A percentile compares a stretch with the other conserved stretches of the same genome.
These are phyloP conservation scores for Neurospora cerealis DNA, from an alignment of 495 filamentous ascomycete genomes.

Conservation along the genomic window DNA sequence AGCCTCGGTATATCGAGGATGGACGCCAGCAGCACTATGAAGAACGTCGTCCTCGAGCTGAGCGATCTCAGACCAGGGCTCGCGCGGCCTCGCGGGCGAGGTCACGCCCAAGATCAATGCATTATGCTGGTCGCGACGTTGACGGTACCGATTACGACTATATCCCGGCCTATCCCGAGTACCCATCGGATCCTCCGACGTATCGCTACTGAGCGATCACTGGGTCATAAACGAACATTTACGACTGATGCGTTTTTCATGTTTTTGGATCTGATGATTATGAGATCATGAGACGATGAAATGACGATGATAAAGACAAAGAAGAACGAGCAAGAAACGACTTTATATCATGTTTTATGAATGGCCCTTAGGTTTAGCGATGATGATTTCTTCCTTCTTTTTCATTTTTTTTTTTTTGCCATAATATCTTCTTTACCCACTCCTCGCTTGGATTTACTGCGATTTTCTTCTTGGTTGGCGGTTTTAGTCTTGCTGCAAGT, in stretches of 20 bases:
- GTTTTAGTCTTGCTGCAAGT: background rate
- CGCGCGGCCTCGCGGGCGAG: slow-evolving; percentile 33
- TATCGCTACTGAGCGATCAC: background rate
- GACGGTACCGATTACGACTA: slow-evolving; percentile 6
- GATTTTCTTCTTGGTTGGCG: background rate
- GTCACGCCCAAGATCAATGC: slow-evolving; percentile 28
- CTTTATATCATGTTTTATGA: slow-evolving; percentile 2
- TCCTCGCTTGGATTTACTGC: background rate
- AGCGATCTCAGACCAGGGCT: slow-evolving; percentile 26
- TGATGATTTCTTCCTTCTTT: background rate
- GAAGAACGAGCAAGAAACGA: background rate
- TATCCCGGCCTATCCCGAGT: slow-evolving; percentile 10
- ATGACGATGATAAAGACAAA: slow-evolving; percentile 11
- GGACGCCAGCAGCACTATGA: slow-evolving; percentile 7
- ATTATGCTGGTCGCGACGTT: slow-evolving; percentile 4
- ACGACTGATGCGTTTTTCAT: background rate
- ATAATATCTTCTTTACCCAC: background rate
- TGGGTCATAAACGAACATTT: background rate
- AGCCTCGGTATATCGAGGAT: slow-evolving; percentile 23
- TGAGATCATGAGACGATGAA: slow-evolving; percentile 1
- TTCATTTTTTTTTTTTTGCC: background rate
- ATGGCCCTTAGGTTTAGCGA: background rate
- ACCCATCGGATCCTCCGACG: background rate
- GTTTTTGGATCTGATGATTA: background rate
- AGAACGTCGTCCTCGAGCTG: slow-evolving; percentile 31